Base-by-base conservation (phyloP, 306 rosid genomes). In the Psophocarpus tetragonolobus region DNA sequence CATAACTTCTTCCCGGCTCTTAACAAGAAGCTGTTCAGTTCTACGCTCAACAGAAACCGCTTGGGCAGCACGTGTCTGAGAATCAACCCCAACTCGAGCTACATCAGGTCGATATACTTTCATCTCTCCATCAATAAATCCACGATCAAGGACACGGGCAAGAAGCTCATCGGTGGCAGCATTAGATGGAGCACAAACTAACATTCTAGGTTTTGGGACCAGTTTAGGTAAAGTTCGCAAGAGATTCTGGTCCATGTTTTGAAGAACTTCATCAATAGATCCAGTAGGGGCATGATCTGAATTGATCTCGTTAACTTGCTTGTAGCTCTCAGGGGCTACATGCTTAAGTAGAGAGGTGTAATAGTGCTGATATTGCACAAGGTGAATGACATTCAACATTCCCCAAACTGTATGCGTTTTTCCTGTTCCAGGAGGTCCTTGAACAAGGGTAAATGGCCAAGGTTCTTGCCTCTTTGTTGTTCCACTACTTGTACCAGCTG, bases 391-490 rank as follows among this genome's bases (percentile, higher is more conserved):
- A 71, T 95, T 95, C 82, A 95, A 87, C 99, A 95, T 95, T 88
- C 99, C 99, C 99, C 99, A 95, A 17, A 95, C 99, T 27, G 99
- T 95, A 83, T 95, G 99, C 2, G 99, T 95, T 92, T 95, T 95
- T 66, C 99, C 99, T 48, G 99, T 95, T 65, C 99, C 99, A 6
- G 99, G 99, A 81, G 99, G 99, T 63, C 99, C 99, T 83, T 95
- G 99, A 68, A 95, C 99, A 68, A 95, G 99, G 41, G 99, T 95
- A 78, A 95, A 95, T 24, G 99, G 99, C 99, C 99, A 95, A 7
- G 99, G 98, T 68, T 93, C 98, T 87, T 91, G 98, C 89, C 87
- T 91, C 87, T 91, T 95, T 42, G 89, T 69, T 18, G 85, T 74
- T 60, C 92, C 91, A 64, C 97, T 92, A 83, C 91, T 89, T 64